Conservation (phyloP, 768 basidiomycete genomes). For the Hygrocybe punicea region DNA sequence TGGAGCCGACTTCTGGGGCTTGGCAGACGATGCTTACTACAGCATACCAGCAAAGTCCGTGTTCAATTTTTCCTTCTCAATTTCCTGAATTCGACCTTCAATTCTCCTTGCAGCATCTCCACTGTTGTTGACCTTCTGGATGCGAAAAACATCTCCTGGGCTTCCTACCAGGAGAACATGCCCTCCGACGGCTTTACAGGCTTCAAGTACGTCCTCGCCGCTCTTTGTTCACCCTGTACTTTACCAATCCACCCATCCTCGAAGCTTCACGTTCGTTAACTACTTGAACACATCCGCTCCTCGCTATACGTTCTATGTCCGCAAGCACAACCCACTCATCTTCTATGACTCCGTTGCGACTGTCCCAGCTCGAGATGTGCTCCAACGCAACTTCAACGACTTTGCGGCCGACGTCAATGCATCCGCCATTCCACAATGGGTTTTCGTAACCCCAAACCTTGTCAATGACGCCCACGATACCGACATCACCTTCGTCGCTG, state of each 20-base stretch:
- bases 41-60: conserved; percentile 15
- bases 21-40: conserved; percentile 41
- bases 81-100: neutral
- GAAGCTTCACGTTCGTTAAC: conserved; percentile 27
- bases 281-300: conserved; percentile 34
- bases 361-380: conserved; percentile 38
- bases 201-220: conserved; percentile 31
- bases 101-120: conserved; percentile 32
- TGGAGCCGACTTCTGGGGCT: conserved; percentile 55
- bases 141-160: conserved; percentile 55
- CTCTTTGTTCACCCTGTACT: conserved; percentile 18
- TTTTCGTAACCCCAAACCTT: conserved; percentile 63
- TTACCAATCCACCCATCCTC: no score
- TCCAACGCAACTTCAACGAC: conserved; percentile 60
- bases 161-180: conserved; percentile 58
- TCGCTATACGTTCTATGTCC: conserved; percentile 49
- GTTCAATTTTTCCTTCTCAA: neutral
- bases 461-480: conserved; percentile 63
- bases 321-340: conserved; percentile 56
- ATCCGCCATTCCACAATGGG: conserved; percentile 53
- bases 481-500: conserved; percentile 42
- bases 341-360: conserved; percentile 50
- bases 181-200: conserved; percentile 47
- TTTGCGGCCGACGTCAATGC: conserved; percentile 54
- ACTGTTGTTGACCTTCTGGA: conserved; percentile 61